Conservation (phyloP, 106 monocot genomes). For the Dendrobium catenatum region DNA sequence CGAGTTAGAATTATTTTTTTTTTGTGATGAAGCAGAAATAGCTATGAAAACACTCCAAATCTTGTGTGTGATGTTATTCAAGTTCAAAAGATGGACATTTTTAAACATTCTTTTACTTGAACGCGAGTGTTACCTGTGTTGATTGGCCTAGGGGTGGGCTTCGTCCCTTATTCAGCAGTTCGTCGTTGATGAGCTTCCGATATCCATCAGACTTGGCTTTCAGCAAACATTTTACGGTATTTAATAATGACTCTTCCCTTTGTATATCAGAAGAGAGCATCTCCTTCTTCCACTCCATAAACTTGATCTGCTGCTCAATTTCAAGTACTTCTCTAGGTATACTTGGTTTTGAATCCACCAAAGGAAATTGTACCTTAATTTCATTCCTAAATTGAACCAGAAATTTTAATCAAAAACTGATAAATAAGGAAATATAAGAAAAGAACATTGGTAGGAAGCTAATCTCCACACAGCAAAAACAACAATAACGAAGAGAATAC, state of each 20-base stretch:
- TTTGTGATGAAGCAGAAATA: background rate
- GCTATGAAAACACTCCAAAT: too few relatives aligned
- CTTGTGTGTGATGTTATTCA: background rate
- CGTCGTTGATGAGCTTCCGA: conserved; percentile 9
- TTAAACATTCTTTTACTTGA: background rate
- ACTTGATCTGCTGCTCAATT: conserved; percentile 49
- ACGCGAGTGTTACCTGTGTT: conserved; percentile 2
- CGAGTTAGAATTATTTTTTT: background rate
- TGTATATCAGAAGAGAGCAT: conserved; percentile 62
- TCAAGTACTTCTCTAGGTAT: conserved; percentile 31
- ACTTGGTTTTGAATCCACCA: conserved; percentile 24
- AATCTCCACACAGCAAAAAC: too few relatives aligned
- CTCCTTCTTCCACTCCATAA: conserved; percentile 64
- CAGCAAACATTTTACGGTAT: conserved; percentile 5
- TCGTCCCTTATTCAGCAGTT: conserved; percentile 4
- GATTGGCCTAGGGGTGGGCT: background rate
- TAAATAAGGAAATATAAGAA: background rate
- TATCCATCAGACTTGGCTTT: conserved; percentile 12
- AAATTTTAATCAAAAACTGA: background rate
- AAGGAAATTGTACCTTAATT: conserved; percentile 51
- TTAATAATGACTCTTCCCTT: conserved; percentile 57
- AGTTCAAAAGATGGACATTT: background rate
- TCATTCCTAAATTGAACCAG: conserved; percentile 30
- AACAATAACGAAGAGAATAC: too few relatives aligned
- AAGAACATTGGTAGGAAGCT: background rate